Evolutionary conservation across 2,329 filamentous ascomycete species (phyloP), one percentile per base, ranked within the genome.

Genomic region (Fusarium sterilihyphosum): DNA sequence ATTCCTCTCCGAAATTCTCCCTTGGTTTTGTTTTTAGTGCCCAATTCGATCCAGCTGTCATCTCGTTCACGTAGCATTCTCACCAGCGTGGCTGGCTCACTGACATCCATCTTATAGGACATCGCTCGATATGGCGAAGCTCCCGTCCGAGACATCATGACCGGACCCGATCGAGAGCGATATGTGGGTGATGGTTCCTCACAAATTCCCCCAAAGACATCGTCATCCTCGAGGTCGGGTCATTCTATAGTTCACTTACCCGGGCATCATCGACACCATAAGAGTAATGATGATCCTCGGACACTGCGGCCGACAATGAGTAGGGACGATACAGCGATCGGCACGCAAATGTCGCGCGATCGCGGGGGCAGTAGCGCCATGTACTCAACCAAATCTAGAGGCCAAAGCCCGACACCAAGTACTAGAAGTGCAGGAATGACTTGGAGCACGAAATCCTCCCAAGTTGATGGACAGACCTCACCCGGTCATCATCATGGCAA

Each of bases 351-450:
- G 86, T 33, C 81, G 76, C 69, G 76, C 77, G 65, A 78, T 84
- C 79, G 90, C 88, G 80, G 91, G 92, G 86, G 83, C 40, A 84
- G 82, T 58, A 86, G 86, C 37, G 61, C 61, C 47, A 84, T 87
- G 86, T 80, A 88, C 85, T 75, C 80, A 74, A 81, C 85, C 54
- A 83, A 83, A 70, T 87, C 87, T 29, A 92, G 95, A 74, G 91
- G 94, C 18, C 90, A 93, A 70, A 97, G 95, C 82, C 94, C 95
- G 33, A 94, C 94, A 2, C 93, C 95, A 13, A 96, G 94, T 81
- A 86, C 89, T 47, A 89, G 89, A 76, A 94, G 92, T 79, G 88
- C 85, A 29, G 79, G 81, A 84, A 74, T 78, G 61, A 73, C 76
- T 35, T 83, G 82, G 59, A 82, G 89, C 83, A 80, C 87, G 81